Base-by-base conservation (phyloP, 441 rosid species). In the Gossypium davidsonii region DNA sequence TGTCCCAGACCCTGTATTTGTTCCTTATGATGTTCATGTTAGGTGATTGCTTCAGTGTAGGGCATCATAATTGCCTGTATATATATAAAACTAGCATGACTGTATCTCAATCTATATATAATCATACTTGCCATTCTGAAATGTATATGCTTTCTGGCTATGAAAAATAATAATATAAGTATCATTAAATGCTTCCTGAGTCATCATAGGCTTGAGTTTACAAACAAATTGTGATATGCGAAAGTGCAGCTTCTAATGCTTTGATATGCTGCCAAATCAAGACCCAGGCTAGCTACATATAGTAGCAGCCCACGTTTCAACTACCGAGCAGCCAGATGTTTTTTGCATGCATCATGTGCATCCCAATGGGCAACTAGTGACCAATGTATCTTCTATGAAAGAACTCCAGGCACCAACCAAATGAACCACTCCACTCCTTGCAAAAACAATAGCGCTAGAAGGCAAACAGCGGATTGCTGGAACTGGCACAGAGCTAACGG, bases 291-390 rank as follows among this genome's bases (percentile, higher is more conserved):
- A 87, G 6, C 91, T 93, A 28, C 83, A 11, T 6, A 37, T 37
- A 6, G 89, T 82, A 1, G 97, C 96, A 0, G 96, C 93, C 96
- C 94, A 88, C 7, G 94, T 91, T 72, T 92, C 93, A 0, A 89
- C 97, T 9, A 87, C 94, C 0, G 96, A 81, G 65, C 96, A 89
- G 0, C 92, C 98, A 0, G 93, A 88, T 0, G 98, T 84, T 58
- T 91, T 91, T 0, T 91, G 72, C 97, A 93, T 5, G 83, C 93
- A 25, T 91, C 95, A 6, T 84, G 78, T 7, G 91, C 89, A 20
- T 93, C 89, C 95, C 95, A 91, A 60, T 85, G 91, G n/a, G 91
- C 92, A 0, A 82, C 82, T 5, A 89, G 74, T 0, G 91, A 60
- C 46, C 94, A 37, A 37, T 37, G 44, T 12, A 1, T n/a, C 42